These are phyloP conservation scores for Colletotrichum tropicale DNA, from an alignment of 2,329 filamentous ascomycete genomes.

Conservation along the genomic window DNA sequence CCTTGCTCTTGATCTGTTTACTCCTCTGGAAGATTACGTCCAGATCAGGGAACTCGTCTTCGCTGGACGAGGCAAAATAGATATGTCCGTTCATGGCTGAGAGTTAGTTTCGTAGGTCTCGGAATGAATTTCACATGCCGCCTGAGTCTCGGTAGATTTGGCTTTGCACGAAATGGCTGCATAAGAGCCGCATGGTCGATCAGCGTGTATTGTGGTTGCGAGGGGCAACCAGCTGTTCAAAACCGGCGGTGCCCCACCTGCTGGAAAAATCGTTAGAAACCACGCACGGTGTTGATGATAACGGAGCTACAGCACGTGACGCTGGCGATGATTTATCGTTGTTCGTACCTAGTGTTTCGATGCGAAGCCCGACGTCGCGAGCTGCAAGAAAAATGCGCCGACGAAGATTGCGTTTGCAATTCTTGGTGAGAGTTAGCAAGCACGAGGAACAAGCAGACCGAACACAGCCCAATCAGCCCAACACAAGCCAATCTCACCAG, in stretches of 20 bases:
- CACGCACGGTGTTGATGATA: background rate
- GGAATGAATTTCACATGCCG: background rate
- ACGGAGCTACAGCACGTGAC: background rate
- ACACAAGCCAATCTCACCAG: background rate
- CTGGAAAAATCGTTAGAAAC: background rate
- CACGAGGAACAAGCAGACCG: background rate
- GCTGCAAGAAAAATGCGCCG: background rate
- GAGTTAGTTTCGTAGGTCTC: background rate
- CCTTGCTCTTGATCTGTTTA: background rate
- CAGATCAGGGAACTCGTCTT: slow-evolving; percentile 48
- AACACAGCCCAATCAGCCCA: background rate
- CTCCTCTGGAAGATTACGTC: slow-evolving; percentile 30
- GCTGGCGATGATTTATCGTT: background rate
- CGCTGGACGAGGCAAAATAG: slow-evolving; percentile 34
- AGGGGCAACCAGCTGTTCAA: slow-evolving; percentile 3
- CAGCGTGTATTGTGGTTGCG: background rate
- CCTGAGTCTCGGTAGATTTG: background rate
- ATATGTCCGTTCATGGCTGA: slow-evolving; percentile 18
- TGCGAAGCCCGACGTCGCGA: background rate
- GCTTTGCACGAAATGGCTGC: background rate
- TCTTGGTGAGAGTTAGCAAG: background rate
- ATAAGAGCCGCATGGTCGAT: background rate
- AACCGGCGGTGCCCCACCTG: background rate
- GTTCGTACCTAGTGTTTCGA: background rate
- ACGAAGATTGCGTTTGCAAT: background rate